These are phyloP conservation scores for Ilex asprella DNA, from an alignment of 257 asterid species.

Conservation along the genomic window DNA sequence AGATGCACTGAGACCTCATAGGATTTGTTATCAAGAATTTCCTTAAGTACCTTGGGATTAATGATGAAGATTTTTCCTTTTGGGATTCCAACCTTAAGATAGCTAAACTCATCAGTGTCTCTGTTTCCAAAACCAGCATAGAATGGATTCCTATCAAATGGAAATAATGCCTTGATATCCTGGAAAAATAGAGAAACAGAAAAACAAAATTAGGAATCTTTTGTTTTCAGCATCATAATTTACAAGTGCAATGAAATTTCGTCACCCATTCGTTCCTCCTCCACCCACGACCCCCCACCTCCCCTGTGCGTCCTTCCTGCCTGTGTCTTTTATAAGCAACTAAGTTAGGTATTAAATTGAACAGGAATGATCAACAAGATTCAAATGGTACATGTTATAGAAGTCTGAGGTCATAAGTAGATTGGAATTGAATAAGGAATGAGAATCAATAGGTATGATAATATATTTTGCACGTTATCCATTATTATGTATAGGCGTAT, in stretches of 20 bases:
- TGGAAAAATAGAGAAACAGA: slow-evolving; percentile 4
- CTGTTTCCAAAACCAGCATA: slow-evolving; percentile 99
- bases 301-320: too few species aligned
- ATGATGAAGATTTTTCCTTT: slow-evolving; percentile 83
- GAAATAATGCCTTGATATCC: slow-evolving; percentile 85
- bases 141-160: slow-evolving; percentile 74
- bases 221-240: neutral
- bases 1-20: neutral
- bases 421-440: too few species aligned
- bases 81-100: slow-evolving; percentile 91
- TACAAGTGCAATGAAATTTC: neutral
- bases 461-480: too few species aligned
- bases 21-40: slow-evolving; percentile 1
- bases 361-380: too few species aligned
- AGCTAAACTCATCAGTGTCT: slow-evolving; percentile 92
- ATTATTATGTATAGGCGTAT: too few species aligned
- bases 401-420: too few species aligned
- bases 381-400: too few species aligned
- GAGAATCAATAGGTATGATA: too few species aligned
- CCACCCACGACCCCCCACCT: too few species aligned
- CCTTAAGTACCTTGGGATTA: slow-evolving; percentile 65
- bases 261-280: too few species aligned
- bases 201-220: neutral
- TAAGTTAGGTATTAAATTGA: too few species aligned
- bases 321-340: too few species aligned